Percentiles rank a stretch among this genome's conserved stretches.
Evolutionary conservation across 805 yeast species (phyloP).

Genomic region (Wickerhamomyces silvicola): DNA sequence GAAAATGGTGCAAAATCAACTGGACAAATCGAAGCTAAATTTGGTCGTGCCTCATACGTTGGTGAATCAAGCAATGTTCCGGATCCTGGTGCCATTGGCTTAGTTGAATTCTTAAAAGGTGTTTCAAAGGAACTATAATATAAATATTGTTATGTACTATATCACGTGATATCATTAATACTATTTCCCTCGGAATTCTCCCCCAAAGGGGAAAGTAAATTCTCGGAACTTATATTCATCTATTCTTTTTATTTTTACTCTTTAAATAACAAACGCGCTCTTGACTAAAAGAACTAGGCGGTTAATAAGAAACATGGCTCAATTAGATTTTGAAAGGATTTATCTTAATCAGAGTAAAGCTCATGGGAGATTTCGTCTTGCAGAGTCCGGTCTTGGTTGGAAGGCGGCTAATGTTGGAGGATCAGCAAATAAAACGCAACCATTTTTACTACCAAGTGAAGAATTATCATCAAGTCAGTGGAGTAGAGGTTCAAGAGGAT

Average conservation of each 20-base stretch:
- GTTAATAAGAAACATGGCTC: no score
- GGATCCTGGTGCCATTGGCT: slow-evolving; percentile 93
- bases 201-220: no score
- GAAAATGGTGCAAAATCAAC: slow-evolving; percentile 72
- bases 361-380: slow-evolving; percentile 88
- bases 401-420: slow-evolving; percentile 54
- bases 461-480: slow-evolving; percentile 77
- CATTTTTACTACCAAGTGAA: slow-evolving; percentile 84
- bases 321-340: slow-evolving; percentile 79
- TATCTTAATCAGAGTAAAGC: slow-evolving; percentile 80
- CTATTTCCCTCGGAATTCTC: no score
- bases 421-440: slow-evolving; percentile 47
- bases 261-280: no score
- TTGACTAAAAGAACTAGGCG: no score
- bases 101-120: slow-evolving; percentile 47
- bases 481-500: slow-evolving; percentile 93
- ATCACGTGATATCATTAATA: no score
- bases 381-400: slow-evolving; percentile 98
- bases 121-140: slow-evolving; percentile 21
- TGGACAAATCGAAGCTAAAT: slow-evolving; percentile 68
- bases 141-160: no score
- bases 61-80: slow-evolving; percentile 66
- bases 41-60: slow-evolving; percentile 93
- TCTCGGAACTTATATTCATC: no score
- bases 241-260: no score